A percentile compares a stretch with the other conserved stretches of the same genome.
Conservation (phyloP, 768 basidiomycete species). For the Coprinopsis marcescibilis region DNA sequence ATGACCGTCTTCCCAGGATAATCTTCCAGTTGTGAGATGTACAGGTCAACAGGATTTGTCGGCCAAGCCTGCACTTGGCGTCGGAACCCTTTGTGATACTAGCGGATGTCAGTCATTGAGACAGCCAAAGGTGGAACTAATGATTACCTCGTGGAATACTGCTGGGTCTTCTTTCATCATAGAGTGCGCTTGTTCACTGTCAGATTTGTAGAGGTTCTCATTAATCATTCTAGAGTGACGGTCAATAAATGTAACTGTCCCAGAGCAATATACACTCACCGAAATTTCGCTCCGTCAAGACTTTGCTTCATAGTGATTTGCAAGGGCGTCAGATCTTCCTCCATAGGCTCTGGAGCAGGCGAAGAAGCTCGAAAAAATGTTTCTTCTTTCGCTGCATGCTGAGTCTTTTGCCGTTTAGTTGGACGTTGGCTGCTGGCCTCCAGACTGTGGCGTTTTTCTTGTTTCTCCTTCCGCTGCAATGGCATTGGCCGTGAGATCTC, state of each 20-base stretch:
- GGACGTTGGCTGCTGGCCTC: constrained; percentile 7
- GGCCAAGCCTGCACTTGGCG: constrained; percentile 93
- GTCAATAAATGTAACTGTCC: too few species aligned
- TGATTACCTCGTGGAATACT: constrained; percentile 74
- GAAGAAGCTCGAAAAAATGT: constrained; percentile 4
- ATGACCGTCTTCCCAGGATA: constrained; percentile 69
- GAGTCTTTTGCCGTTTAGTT: constrained; percentile 13
- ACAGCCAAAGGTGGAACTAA: neutral
- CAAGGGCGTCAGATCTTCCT: constrained; percentile 52
- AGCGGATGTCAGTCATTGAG: constrained; percentile 8
- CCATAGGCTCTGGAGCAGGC: neutral
- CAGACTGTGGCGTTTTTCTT: constrained; percentile 10
- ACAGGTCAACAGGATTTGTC: constrained; percentile 84
- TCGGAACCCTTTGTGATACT: constrained; percentile 94
- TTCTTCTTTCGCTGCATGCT: constrained; percentile 2
- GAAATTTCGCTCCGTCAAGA: constrained; percentile 82
- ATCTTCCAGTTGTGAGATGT: constrained; percentile 57
- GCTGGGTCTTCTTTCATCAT: constrained; percentile 84
- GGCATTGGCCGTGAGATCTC: constrained; percentile 19
- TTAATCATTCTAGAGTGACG: constrained; percentile 68
- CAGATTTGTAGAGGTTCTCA: constrained; percentile 85
- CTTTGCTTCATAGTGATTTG: constrained; percentile 77
- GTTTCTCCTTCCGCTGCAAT: constrained; percentile 15
- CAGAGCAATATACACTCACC: too few species aligned
- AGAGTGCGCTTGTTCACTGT: constrained; percentile 63